Percentiles rank a stretch among this genome's conserved stretches.
Conservation (phyloP, 129 eudicot genomes). For the Deinandra increscens region DNA sequence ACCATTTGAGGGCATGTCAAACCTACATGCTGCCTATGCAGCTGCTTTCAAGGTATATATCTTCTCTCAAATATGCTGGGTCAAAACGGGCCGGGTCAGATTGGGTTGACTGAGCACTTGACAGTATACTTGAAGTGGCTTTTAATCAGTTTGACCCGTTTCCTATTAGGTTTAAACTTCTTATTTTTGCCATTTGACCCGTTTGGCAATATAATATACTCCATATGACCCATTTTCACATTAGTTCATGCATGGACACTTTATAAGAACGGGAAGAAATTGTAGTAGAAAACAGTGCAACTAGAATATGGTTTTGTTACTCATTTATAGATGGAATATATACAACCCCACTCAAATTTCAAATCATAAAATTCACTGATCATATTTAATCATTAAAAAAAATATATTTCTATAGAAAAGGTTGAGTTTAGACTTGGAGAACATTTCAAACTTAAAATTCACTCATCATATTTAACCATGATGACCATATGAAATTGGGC, state of each 20-base stretch:
- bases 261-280: not conserved
- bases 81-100: constrained; percentile 1
- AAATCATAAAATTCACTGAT: constrained; percentile 27
- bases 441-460: constrained; percentile 11
- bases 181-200: too few species aligned
- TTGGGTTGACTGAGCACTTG: too few species aligned
- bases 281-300: not conserved
- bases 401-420: constrained; percentile 10
- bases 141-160: too few species aligned
- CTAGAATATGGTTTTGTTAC: constrained; percentile 10
- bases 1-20: constrained; percentile 77
- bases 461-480: too few species aligned
- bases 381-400: constrained; percentile 22
- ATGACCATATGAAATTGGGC: constrained; percentile 18
- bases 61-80: not conserved
- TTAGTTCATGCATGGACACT: not conserved
- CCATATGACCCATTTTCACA: too few species aligned
- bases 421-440: constrained; percentile 8
- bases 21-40: constrained; percentile 78
- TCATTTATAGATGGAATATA: constrained; percentile 15
- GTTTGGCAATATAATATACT: too few species aligned
- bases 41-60: constrained; percentile 80
- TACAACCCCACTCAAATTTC: constrained; percentile 25
- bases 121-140: too few species aligned
- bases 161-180: too few species aligned